Conservation (phyloP, 1,284 basidiomycete species). For the Tetrapyrgos nigripes region DNA sequence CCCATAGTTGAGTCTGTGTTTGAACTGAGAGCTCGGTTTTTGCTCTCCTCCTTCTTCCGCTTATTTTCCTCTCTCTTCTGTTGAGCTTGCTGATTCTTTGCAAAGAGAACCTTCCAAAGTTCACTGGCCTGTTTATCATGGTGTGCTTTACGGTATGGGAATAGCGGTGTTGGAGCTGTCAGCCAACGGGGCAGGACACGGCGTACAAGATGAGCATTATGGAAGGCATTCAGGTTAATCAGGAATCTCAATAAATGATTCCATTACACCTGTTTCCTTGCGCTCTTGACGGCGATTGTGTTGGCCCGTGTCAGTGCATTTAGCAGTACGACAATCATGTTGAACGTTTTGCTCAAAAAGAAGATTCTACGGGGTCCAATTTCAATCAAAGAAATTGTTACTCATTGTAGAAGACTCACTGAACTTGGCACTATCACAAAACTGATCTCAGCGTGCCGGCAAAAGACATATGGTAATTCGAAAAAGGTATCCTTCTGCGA, state of each 20-base stretch:
- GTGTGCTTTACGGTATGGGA: conserved; percentile 17
- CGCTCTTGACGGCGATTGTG: conserved; percentile 34
- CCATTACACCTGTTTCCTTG: conserved; percentile 20
- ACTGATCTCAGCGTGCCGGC: conserved; percentile 10
- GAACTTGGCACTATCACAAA: conserved; percentile 6
- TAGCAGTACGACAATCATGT: conserved; percentile 24
- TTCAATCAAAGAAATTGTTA: too few species aligned
- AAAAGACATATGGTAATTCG: conserved; percentile 11
- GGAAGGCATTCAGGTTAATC: conserved; percentile 40
- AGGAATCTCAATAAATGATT: conserved; percentile 30
- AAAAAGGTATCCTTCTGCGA: conserved; percentile 5
- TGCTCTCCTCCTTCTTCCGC: too few species aligned
- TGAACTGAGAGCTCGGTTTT: too few species aligned
- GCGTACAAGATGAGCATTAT: conserved; percentile 38
- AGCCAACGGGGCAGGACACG: conserved; percentile 44
- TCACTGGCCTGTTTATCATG: conserved; percentile 15
- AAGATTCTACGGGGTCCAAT: conserved; percentile 21
- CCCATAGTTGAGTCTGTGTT: too few species aligned
- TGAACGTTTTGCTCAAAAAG: conserved; percentile 28
- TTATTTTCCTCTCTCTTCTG: neutral
- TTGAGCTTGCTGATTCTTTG: neutral
- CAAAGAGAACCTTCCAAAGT: conserved; percentile 2
- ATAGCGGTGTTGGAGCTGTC: conserved; percentile 41
- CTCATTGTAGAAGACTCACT: too few species aligned
- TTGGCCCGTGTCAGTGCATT: conserved; percentile 24